phyloP scores from a whole-genome alignment of 768 basidiomycete genomes.

The Lactifluus volemus region DNA sequence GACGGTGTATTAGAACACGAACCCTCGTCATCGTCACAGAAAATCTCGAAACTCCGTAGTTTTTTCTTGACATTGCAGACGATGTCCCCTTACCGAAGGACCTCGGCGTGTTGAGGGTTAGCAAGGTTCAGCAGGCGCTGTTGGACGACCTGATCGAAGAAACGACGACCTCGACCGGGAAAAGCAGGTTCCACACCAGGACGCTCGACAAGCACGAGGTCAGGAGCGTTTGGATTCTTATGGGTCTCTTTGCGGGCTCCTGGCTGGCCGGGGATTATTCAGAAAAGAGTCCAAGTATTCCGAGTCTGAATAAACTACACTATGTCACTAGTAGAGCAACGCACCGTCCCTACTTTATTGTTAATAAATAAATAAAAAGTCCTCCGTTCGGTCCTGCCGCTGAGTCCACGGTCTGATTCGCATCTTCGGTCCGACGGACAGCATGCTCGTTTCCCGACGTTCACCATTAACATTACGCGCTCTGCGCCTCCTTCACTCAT shows the following conservation, averaged over 20 bases:
- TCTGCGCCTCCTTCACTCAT: slow-evolving; percentile 16
- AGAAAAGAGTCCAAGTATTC: slow-evolving; percentile 20
- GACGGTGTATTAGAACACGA: slow-evolving; percentile 14
- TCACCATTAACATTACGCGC: slow-evolving; percentile 17
- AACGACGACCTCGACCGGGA: neutral
- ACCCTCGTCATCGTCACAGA: neutral
- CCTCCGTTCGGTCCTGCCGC: no score
- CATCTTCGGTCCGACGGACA: no score
- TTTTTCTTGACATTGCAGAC: slow-evolving; percentile 31
- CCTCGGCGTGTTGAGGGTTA: neutral
- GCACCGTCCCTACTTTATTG: no score
- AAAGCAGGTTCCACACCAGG: slow-evolving; percentile 21
- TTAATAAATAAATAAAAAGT: no score
- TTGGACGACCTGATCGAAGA: slow-evolving; percentile 16
- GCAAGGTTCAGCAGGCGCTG: slow-evolving; percentile 6
- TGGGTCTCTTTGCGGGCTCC: slow-evolving; percentile 41
- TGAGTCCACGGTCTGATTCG: no score
- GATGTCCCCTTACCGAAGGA: slow-evolving; percentile 29
- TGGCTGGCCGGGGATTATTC: slow-evolving; percentile 36
- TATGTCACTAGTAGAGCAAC: no score
- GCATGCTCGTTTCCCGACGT: slow-evolving; percentile 13
- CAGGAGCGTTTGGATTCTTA: slow-evolving; percentile 39
- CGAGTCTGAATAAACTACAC: slow-evolving; percentile 9
- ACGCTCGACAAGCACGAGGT: slow-evolving; percentile 37
- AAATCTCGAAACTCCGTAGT: slow-evolving; percentile 17